These are phyloP conservation scores for Apophysomyces trapeziformis DNA, from an alignment of 371 early-diverging fungal genomes.

Conservation along the genomic window DNA sequence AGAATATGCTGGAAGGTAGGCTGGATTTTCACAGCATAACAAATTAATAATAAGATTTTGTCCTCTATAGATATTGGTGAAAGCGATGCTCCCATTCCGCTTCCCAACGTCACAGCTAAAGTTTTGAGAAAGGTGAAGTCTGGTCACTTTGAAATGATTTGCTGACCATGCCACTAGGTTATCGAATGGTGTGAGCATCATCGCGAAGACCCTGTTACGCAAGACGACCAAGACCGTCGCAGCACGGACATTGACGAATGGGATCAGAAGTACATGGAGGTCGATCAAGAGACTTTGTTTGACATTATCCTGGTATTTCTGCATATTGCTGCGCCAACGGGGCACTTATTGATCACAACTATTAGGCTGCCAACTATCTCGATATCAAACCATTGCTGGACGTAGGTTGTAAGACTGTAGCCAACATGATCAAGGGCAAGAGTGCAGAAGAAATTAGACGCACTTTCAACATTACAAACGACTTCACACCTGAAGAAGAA, in stretches of 20 bases:
- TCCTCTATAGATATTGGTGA: constrained; percentile 73
- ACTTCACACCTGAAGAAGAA: constrained; percentile 97
- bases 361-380: constrained; percentile 91
- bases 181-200: constrained; percentile 86
- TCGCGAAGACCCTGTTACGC: constrained; percentile 67
- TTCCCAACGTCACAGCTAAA: constrained; percentile 76
- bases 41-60: neutral
- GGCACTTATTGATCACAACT: neutral
- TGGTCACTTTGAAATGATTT: neutral
- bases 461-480: constrained; percentile 93
- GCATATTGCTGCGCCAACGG: neutral
- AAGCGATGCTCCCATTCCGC: constrained; percentile 72
- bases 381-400: constrained; percentile 95
- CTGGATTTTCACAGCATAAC: neutral
- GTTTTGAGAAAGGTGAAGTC: constrained; percentile 69
- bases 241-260: constrained; percentile 63
- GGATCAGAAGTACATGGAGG: constrained; percentile 82
- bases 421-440: constrained; percentile 97
- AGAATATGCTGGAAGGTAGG: constrained; percentile 88
- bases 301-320: constrained; percentile 66
- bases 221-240: constrained; percentile 67
- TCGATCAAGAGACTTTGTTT: constrained; percentile 80
- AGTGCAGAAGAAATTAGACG: constrained; percentile 93
- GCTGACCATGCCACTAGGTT: constrained; percentile 45
- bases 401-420: constrained; percentile 97